Percentiles rank a stretch among this genome's conserved stretches.
phyloP scores from a whole-genome alignment of 495 filamentous ascomycete species.

The Penicillium taxi region DNA sequence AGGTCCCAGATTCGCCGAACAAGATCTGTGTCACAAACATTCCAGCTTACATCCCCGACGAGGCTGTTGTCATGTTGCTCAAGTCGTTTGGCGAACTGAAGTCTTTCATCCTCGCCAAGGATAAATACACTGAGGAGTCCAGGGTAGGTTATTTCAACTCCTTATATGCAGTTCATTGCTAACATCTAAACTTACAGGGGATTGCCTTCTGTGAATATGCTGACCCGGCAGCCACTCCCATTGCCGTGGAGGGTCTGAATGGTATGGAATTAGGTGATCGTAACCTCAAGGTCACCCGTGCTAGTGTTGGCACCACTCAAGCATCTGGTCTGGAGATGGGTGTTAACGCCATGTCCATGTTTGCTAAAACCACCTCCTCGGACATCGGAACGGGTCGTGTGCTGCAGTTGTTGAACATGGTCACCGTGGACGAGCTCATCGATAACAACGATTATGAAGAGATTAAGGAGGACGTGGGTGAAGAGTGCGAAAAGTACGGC shows the following conservation, averaged over 20 bases:
- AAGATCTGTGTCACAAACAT: constrained; percentile 92
- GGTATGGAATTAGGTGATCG: constrained; percentile 86
- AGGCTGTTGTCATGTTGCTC: constrained; percentile 83
- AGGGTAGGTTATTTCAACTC: constrained; percentile 49
- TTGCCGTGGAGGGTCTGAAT: constrained; percentile 86
- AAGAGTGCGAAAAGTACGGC: constrained; percentile 89
- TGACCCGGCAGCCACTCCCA: constrained; percentile 66
- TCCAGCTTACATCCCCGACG: constrained; percentile 76
- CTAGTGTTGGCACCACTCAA: constrained; percentile 88
- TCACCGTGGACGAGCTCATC: constrained; percentile 89
- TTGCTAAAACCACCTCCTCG: constrained; percentile 80
- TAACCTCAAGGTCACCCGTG: constrained; percentile 74
- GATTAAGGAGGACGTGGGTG: constrained; percentile 85
- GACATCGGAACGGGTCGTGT: constrained; percentile 73
- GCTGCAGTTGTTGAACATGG: constrained; percentile 93
- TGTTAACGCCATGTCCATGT: constrained; percentile 98
- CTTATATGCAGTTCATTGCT: constrained; percentile 15
- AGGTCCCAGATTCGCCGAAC: constrained; percentile 85
- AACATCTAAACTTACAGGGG: constrained; percentile 52
- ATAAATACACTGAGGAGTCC: constrained; percentile 76
- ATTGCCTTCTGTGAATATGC: constrained; percentile 95
- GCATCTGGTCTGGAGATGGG: constrained; percentile 86
- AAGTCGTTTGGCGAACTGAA: constrained; percentile 88
- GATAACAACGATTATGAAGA: constrained; percentile 93
- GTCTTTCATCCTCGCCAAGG: constrained; percentile 86